Percentiles rank a stretch among this genome's conserved stretches.
These are phyloP conservation scores for Tilletiopsis washingtonensis DNA, from an alignment of 1,284 basidiomycete species.

Conservation along the genomic window DNA sequence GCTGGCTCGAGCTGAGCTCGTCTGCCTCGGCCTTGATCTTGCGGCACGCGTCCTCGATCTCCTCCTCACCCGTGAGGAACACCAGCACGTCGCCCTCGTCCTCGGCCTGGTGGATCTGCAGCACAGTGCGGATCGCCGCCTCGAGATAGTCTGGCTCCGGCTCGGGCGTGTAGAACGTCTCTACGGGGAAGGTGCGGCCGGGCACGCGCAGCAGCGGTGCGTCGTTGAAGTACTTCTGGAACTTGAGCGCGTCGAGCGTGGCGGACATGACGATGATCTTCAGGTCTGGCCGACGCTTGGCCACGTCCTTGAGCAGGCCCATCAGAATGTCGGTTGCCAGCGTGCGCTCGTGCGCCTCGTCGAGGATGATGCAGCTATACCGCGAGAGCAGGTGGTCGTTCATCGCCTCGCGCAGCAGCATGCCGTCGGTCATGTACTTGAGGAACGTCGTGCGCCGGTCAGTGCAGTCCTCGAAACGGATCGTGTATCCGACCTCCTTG, in stretches of 20 bases:
- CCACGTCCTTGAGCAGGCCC: slow-evolving; percentile 72
- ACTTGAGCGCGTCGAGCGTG: slow-evolving; percentile 92
- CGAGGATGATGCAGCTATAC: slow-evolving; percentile 95
- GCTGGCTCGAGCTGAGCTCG: slow-evolving; percentile 32
- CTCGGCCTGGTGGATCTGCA: slow-evolving; percentile 96
- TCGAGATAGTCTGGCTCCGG: slow-evolving; percentile 96
- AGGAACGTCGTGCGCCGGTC: slow-evolving; percentile 33
- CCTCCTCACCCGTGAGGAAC: slow-evolving; percentile 96
- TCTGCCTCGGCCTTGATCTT: slow-evolving; percentile 74
- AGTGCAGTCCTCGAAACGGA: slow-evolving; percentile 98
- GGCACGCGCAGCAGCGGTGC: slow-evolving; percentile 93
- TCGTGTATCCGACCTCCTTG: slow-evolving; percentile 92
- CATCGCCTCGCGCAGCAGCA: slow-evolving; percentile 90
- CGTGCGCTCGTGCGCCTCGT: slow-evolving; percentile 97
- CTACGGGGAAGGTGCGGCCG: slow-evolving; percentile 90
- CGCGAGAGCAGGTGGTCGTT: slow-evolving; percentile 80
- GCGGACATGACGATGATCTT: slow-evolving; percentile 99
- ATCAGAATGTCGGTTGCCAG: slow-evolving; percentile 97
- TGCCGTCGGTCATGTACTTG: slow-evolving; percentile 95
- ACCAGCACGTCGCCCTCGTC: slow-evolving; percentile 85
- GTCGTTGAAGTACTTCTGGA: slow-evolving; percentile 87
- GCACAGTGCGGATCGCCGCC: slow-evolving; percentile 87
- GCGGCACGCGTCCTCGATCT: slow-evolving; percentile 92
- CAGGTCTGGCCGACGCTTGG: slow-evolving; percentile 72
- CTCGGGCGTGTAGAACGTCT: slow-evolving; percentile 88